phyloP scores from a whole-genome alignment of 1,284 basidiomycete species.

The Volvariella volvacea region DNA sequence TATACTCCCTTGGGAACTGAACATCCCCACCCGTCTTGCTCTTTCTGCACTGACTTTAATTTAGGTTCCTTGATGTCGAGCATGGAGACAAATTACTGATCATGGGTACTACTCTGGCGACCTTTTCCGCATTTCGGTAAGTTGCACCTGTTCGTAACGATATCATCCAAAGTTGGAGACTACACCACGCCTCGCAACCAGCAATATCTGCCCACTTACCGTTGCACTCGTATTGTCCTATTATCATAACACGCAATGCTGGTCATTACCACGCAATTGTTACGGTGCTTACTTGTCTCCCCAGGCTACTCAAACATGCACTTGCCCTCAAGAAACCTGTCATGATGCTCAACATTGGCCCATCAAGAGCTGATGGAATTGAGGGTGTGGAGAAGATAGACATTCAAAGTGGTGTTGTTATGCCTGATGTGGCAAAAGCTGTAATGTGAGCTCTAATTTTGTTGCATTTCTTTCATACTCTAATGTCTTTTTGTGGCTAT shows the following conservation, averaged over 20 bases:
- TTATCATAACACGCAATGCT: too few species aligned
- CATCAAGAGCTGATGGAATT: constrained; percentile 78
- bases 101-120: constrained; percentile 85
- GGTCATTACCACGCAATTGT: too few species aligned
- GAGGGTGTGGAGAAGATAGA: constrained; percentile 72
- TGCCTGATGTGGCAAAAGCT: constrained; percentile 52
- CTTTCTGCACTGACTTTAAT: background rate
- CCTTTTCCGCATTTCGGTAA: constrained; percentile 85
- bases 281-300: too few species aligned
- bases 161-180: background rate
- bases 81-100: constrained; percentile 64
- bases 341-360: constrained; percentile 79
- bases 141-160: constrained; percentile 5
- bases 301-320: constrained; percentile 76
- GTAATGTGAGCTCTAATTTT: constrained; percentile 43
- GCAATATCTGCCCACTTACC: too few species aligned
- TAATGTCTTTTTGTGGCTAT: background rate
- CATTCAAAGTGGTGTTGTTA: constrained; percentile 58
- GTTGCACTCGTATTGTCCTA: too few species aligned
- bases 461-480: background rate
- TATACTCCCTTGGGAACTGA: too few species aligned
- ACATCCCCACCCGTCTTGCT: too few species aligned
- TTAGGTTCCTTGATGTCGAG: constrained; percentile 58
- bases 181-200: too few species aligned
- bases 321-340: constrained; percentile 70